Conservation (phyloP, 441 rosid species). For the Erodium texanum region DNA sequence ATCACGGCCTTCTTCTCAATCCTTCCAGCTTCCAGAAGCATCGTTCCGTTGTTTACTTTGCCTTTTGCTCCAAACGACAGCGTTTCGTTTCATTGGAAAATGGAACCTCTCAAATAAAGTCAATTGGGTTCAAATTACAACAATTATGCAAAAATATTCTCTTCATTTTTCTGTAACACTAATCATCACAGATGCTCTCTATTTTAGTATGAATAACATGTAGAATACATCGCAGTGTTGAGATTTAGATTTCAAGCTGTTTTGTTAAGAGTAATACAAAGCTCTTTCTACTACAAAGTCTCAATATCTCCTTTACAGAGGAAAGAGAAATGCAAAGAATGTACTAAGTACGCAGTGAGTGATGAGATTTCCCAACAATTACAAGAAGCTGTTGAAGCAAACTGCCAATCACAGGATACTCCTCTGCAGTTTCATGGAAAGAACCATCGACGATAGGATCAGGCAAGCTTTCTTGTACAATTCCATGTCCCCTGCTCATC, state of each 20-base stretch:
- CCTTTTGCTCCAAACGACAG: not conserved
- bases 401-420: not conserved
- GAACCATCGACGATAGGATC: not conserved
- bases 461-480: not conserved
- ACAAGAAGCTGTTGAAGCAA: conserved; percentile 4
- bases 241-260: not conserved
- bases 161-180: too few relatives aligned
- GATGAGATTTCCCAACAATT: not conserved
- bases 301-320: too few relatives aligned
- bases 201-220: not conserved
- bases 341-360: too few relatives aligned
- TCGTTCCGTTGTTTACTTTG: not conserved
- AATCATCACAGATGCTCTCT: not conserved
- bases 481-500: conserved; percentile 2
- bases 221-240: too few relatives aligned
- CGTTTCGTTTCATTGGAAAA: not conserved
- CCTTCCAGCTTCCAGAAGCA: not conserved
- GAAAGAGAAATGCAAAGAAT: not conserved
- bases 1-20: not conserved
- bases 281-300: not conserved
- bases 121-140: too few relatives aligned
- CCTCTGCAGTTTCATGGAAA: conserved; percentile 4
- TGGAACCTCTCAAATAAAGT: not conserved
- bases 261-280: not conserved
- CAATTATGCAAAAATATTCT: too few relatives aligned